These are phyloP conservation scores for Microcos paniculata DNA, from an alignment of 345 rosid genomes.

Conservation along the genomic window DNA sequence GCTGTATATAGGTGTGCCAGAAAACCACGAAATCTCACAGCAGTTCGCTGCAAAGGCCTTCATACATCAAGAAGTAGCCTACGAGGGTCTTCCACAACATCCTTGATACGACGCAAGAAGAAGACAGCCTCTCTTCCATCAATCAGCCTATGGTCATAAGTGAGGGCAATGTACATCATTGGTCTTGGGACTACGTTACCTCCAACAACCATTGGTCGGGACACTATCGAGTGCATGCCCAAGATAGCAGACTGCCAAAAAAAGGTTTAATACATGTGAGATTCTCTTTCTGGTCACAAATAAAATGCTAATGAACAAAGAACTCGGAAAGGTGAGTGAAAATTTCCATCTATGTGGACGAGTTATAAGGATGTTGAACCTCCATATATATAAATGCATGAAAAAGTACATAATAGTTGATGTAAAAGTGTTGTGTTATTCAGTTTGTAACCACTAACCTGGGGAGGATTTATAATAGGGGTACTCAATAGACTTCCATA, in stretches of 20 bases:
- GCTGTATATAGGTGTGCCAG: background rate
- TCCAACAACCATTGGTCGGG: constrained; percentile 83
- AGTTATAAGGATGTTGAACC: background rate
- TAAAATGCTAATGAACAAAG: background rate
- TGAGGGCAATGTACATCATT: constrained; percentile 91
- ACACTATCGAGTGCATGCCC: constrained; percentile 89
- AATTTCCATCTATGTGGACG: background rate
- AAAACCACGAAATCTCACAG: constrained; percentile 7
- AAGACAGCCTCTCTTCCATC: constrained; percentile 95
- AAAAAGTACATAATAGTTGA: background rate
- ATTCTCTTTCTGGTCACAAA: background rate
- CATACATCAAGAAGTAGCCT: constrained; percentile 78
- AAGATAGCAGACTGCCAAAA: constrained; percentile 74
- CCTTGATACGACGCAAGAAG: constrained; percentile 86
- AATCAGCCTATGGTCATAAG: constrained; percentile 82
- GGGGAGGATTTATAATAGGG: constrained; percentile 99
- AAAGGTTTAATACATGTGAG: background rate
- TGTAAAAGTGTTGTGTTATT: background rate
- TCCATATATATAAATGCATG: background rate
- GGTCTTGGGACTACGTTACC: constrained; percentile 80
- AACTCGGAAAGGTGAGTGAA: background rate
- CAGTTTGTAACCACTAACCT: constrained; percentile 44
- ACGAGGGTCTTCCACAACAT: constrained; percentile 86
- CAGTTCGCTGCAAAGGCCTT: constrained; percentile 9
- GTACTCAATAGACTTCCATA: constrained; percentile 97